Percentiles rank a stretch among this genome's conserved stretches.
phyloP scores from a whole-genome alignment of 179 eudicot species.

The Silene vulgaris region DNA sequence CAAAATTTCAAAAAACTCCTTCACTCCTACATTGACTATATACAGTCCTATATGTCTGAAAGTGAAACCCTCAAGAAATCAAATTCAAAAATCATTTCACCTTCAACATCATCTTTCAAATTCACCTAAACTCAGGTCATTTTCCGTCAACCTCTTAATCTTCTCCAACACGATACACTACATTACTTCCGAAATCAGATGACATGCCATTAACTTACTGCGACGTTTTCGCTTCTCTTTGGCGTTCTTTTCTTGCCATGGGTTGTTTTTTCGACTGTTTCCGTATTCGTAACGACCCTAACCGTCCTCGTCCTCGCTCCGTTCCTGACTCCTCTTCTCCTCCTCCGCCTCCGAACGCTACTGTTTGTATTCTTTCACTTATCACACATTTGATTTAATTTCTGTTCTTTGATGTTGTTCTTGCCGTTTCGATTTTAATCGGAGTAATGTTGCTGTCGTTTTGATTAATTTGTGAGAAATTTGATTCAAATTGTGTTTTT shows the following conservation, averaged over 20 bases:
- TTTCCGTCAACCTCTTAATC: constrained; percentile 3
- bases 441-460: not conserved
- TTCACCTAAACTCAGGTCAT: constrained; percentile 9
- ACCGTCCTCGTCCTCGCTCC: constrained; percentile 17
- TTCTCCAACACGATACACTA: not conserved
- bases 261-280: constrained; percentile 49
- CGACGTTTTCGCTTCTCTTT: constrained; percentile 30
- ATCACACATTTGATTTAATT: not conserved
- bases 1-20: not conserved
- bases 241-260: constrained; percentile 35
- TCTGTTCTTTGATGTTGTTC: not conserved
- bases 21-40: too few relatives aligned
- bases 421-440: not conserved
- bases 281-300: constrained; percentile 25
- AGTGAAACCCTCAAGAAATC: not conserved
- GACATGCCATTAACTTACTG: constrained; percentile 33
- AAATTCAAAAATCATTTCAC: not conserved
- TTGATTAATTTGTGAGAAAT: not conserved
- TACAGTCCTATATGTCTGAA: too few relatives aligned
- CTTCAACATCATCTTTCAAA: too few relatives aligned
- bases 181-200: constrained; percentile 10
- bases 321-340: constrained; percentile 16
- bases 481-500: not conserved
- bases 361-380: constrained; percentile 14
- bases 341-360: not conserved